phyloP scores from a whole-genome alignment of 176 grass and related monocot genomes.

The Eremochloa ophiuroides region DNA sequence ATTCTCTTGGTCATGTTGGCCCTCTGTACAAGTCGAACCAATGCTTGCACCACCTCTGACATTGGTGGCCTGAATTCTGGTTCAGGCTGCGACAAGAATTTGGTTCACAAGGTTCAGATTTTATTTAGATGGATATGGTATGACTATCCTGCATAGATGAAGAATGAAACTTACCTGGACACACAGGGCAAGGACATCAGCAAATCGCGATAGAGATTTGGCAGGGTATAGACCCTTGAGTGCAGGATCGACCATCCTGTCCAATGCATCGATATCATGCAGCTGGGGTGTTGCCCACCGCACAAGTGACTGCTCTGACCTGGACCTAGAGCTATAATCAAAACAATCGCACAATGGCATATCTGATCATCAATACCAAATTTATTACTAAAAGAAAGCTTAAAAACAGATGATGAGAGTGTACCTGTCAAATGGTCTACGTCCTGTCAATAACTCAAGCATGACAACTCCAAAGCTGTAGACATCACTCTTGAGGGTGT shows the following conservation, averaged over 20 bases:
- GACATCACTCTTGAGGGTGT: constrained; percentile 91
- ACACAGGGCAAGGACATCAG: constrained; percentile 63
- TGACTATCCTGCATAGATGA: neutral
- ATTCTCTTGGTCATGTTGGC: constrained; percentile 75
- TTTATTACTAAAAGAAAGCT: neutral
- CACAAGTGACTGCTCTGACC: constrained; percentile 63
- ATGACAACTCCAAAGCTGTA: constrained; percentile 96
- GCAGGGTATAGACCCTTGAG: constrained; percentile 73
- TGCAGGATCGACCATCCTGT: constrained; percentile 70
- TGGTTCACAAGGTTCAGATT: neutral
- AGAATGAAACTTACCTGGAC: constrained; percentile 50
- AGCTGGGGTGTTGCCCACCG: constrained; percentile 70
- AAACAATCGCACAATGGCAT: neutral
- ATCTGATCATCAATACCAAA: constrained; percentile 5
- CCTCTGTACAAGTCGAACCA: constrained; percentile 72
- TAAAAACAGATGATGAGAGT: neutral
- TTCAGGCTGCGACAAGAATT: constrained; percentile 51
- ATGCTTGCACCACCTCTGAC: constrained; percentile 76
- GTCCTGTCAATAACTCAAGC: constrained; percentile 93
- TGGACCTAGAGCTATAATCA: constrained; percentile 41
- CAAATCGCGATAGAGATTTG: constrained; percentile 76
- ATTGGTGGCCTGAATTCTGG: constrained; percentile 81
- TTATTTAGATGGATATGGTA: neutral
- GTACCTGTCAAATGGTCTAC: constrained; percentile 80
- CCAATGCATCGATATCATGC: constrained; percentile 77